phyloP scores from a whole-genome alignment of 345 rosid species.

The Punica granatum region DNA sequence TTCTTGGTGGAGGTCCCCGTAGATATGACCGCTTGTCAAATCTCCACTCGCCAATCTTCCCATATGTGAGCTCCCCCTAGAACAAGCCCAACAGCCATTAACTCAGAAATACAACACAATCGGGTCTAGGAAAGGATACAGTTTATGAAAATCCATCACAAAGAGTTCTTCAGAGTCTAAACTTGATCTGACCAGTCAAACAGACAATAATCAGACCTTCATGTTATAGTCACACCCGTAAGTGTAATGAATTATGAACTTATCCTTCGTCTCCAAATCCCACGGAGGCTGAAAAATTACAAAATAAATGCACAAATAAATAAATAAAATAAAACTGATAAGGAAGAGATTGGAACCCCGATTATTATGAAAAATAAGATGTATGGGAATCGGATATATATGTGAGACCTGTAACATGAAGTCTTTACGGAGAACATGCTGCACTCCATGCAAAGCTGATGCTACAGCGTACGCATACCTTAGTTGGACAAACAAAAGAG shows the following conservation, averaged over 20 bases:
- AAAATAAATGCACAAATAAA: constrained; percentile 12
- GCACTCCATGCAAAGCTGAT: constrained; percentile 91
- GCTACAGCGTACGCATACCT: constrained; percentile 99
- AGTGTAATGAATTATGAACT: constrained; percentile 87
- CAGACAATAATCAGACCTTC: constrained; percentile 43
- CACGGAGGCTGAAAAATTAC: constrained; percentile 83
- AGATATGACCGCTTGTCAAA: constrained; percentile 90
- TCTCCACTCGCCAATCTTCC: constrained; percentile 90
- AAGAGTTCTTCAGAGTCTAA: neutral
- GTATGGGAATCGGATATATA: neutral
- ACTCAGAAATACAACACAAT: neutral
- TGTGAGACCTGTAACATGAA: constrained; percentile 87
- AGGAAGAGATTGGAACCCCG: neutral
- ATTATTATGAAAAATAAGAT: neutral
- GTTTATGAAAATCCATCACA: neutral
- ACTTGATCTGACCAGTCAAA: neutral
- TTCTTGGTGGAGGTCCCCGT: constrained; percentile 77
- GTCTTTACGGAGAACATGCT: constrained; percentile 73
- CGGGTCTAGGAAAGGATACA: neutral
- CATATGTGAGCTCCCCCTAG: constrained; percentile 67
- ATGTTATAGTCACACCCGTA: constrained; percentile 89
- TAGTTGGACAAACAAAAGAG: constrained; percentile 13
- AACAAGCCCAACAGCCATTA: neutral
- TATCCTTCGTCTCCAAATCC: constrained; percentile 63
- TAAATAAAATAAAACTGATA: constrained; percentile 4